Evolutionary conservation across 2,329 filamentous ascomycete genomes (phyloP), one percentile per base, ranked within the genome.

Genomic region (Stagonosporopsis chrysanthemi): DNA sequence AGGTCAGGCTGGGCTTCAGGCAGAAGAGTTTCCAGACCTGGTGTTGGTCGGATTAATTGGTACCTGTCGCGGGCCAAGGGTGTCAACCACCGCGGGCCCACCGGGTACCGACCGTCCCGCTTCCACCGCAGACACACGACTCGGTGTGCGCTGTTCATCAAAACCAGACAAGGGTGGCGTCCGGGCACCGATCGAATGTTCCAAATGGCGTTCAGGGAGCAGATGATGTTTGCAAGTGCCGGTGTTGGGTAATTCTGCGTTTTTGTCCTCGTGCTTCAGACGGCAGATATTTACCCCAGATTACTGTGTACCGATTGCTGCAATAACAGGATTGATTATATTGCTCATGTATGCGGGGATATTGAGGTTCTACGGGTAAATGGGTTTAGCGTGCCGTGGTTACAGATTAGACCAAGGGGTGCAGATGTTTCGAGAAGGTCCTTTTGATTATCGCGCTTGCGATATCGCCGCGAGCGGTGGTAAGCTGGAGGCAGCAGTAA

Each of bases 401-500:
- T 65, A 65, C 73, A 74, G 62, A 75, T 68, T 74, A 58, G 69
- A 65, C 31, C 66, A 70, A 69, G 73, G 66, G 69, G 67, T 69
- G 61, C 60, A 68, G 69, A 72, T 67, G 55, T 58, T 69, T 72
- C 67, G 61, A 71, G 69, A 67, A 65, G 60, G 61, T 52, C 58
- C 56, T 36, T 47, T 39, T 23, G 41, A 45, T 24, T 38, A 47
- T 38, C 39, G 44, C 56, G 43, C 52, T 43, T 57, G 45, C 24
- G 52, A 49, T 26, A 44, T 49, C 19, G 29, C 31, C 39, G 38
- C 19, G 24, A 43, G 31, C 52, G 17, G 56, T 56, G 41, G 46
- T 50, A 58, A 50, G 53, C 69, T 62, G 65, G 62, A 67, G 63
- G 50, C 58, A 38, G 63, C 63, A 65, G 60, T 65, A 58, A 63